A percentile compares a stretch with the other conserved stretches of the same genome.
These are phyloP conservation scores for Mesostigma viride DNA, from an alignment of 139 green algal species.

Conservation along the genomic window DNA sequence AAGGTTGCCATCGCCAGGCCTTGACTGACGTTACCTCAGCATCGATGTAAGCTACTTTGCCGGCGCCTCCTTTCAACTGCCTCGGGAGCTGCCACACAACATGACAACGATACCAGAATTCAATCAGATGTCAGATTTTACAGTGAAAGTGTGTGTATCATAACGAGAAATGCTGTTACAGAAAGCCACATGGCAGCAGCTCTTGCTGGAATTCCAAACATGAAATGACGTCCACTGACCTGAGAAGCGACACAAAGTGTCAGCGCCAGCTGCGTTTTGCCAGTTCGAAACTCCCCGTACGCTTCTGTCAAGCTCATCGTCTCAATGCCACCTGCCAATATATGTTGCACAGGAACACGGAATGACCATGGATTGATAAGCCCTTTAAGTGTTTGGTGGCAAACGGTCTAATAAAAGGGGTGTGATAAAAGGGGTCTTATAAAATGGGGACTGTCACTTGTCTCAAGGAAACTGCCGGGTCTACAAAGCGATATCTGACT, in stretches of 20 bases:
- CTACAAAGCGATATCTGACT: too few relatives aligned
- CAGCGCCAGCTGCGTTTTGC: not conserved
- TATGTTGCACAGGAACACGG: too few relatives aligned
- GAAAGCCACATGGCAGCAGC: not conserved
- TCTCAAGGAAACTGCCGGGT: too few relatives aligned
- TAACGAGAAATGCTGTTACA: not conserved
- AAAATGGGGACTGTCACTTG: too few relatives aligned
- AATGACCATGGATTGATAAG: too few relatives aligned
- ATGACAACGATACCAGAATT: not conserved
- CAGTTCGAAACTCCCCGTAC: not conserved
- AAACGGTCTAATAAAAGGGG: too few relatives aligned
- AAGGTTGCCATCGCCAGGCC: not conserved
- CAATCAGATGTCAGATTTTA: not conserved
- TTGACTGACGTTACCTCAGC: not conserved
- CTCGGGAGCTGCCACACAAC: not conserved
- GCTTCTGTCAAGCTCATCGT: constrained; percentile 2
- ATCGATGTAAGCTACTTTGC: not conserved
- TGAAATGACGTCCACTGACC: not conserved
- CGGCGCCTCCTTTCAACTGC: not conserved
- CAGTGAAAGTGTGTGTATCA: not conserved
- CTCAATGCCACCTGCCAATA: not conserved
- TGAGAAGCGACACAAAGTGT: constrained; percentile 4
- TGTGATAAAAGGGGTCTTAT: too few relatives aligned
- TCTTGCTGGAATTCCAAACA: not conserved
- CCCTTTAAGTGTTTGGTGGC: too few relatives aligned